Evolutionary conservation across 345 rosid species (phyloP).

Genomic region (Pelargonium nanum): DNA sequence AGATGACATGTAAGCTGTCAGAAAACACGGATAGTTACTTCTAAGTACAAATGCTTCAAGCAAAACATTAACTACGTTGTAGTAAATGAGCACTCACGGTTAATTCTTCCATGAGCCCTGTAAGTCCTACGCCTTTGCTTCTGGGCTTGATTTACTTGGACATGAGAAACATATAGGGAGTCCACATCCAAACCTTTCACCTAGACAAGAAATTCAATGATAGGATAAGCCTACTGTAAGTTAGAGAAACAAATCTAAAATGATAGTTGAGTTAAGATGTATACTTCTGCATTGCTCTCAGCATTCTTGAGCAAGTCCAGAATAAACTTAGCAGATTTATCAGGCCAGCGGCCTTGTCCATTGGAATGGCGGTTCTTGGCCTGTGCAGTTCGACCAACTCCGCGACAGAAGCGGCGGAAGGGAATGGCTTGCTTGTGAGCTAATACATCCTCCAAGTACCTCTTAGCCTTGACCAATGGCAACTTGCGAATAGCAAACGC

Average conservation of each 20-base stretch:
- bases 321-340: constrained; percentile 35
- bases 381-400: constrained; percentile 73
- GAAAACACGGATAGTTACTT: neutral
- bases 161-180: constrained; percentile 50
- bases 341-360: constrained; percentile 81
- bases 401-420: constrained; percentile 62
- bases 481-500: constrained; percentile 50
- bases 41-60: neutral
- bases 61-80: neutral
- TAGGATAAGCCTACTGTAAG: no score
- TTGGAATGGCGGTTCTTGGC: constrained; percentile 73
- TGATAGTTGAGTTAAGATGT: neutral
- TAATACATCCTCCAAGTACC: constrained; percentile 69
- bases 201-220: constrained; percentile 11
- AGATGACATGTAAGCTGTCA: constrained; percentile 64
- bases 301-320: constrained; percentile 56
- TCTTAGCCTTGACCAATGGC: constrained; percentile 56
- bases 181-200: constrained; percentile 76
- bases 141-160: constrained; percentile 73
- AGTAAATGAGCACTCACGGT: constrained; percentile 31
- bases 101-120: constrained; percentile 73
- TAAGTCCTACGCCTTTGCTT: constrained; percentile 69
- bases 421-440: constrained; percentile 79
- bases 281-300: constrained; percentile 72
- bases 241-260: neutral